Base-by-base conservation (phyloP, 2,329 filamentous ascomycete genomes). In the Fusarium anthophilum region DNA sequence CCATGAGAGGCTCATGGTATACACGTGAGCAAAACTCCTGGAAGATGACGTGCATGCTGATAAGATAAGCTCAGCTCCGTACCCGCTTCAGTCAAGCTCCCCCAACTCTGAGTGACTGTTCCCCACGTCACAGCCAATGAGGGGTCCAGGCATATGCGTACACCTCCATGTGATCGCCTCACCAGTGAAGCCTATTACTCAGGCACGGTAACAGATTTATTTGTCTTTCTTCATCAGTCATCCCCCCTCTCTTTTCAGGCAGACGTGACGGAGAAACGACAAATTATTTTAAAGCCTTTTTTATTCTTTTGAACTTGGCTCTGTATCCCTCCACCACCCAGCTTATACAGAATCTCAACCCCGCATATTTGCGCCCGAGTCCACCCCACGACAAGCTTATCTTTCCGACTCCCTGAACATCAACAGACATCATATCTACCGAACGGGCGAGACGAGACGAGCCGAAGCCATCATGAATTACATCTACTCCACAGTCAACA, bases 401-500 rank as follows among this genome's bases (percentile, higher is more conserved):
- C 32, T 53, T 26, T 48, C 35, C 22, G 20, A 11, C 39, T 35
- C 20, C n/a, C 41, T 14, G 20, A 41, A 22, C n/a, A n/a, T n/a
- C 35, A 13, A 48, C 39, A 45, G 37, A 24, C 28, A 38, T 53
- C 28, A 38, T 30, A 37, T 32, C 24, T 51, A 15, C 2, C 30
- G 8, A 58, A 18, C 54, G 20, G 43, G 35, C 22, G 22, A 47
- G 18, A 30, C 24, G 10, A 51, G 26, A 22, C 28, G 57, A 24
- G 39, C 17, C 30, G 57, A 48, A 39, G n/a, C 24, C 79, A 84
- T 76, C 69, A 97, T 98, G 94, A 96, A 97, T 82, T 92, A 95
- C 86, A 89, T 98, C 80, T 94, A 97, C 84, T 97, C 95, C 63
- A 96, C 94, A 58, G 92, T 98, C 82, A 96, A 97, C 83, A 94